Base-by-base conservation (phyloP, 306 rosid genomes). In the Rosa multiflora region DNA sequence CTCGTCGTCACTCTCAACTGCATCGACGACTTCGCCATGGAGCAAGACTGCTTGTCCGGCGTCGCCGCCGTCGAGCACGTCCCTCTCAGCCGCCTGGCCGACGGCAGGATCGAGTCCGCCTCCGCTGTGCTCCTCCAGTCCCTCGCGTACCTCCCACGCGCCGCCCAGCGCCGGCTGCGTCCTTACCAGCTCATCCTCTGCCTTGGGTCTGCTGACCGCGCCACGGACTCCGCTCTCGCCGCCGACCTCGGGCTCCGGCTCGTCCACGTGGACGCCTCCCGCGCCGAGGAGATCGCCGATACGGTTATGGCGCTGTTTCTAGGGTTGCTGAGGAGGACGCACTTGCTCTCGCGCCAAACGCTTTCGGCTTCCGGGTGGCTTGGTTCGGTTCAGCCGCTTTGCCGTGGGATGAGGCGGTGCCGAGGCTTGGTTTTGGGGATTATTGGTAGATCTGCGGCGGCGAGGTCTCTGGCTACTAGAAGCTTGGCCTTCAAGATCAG, bases 401-500 rank as follows among this genome's bases (percentile, higher is more conserved):
- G 97, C 82, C 94, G 98, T 0, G 99, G 99, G 61, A 96, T 96
- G 99, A 85, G 99, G 64, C 90, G 99, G 39, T 96, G 99, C 74
- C 95, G 99, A 10, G 99, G 99, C 5, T 80, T 96, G 83, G 99
- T 91, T 26, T 81, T 96, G 75, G 98, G 99, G 72, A 96, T 96
- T 59, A 83, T 96, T 3, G 99, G 99, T 43, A 91, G 97, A 84
- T 96, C 98, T 86, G 95, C 97, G 15, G 91, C 99, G 29, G 97
- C 98, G 51, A 83, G 93, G 88, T 89, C 95, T 75, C 82, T 96
- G 86, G 99, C 98, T 29, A 86, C 94, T 21, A 82, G 99, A 70
- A 96, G 99, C 91, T 85, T 96, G 87, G 99, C 99, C 10, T 96
- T 96, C 87, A 96, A 89, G 85, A 96, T 96, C 79, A 96, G 89